Conservation (phyloP, 257 asterid genomes). For the Capsicum pubescens region DNA sequence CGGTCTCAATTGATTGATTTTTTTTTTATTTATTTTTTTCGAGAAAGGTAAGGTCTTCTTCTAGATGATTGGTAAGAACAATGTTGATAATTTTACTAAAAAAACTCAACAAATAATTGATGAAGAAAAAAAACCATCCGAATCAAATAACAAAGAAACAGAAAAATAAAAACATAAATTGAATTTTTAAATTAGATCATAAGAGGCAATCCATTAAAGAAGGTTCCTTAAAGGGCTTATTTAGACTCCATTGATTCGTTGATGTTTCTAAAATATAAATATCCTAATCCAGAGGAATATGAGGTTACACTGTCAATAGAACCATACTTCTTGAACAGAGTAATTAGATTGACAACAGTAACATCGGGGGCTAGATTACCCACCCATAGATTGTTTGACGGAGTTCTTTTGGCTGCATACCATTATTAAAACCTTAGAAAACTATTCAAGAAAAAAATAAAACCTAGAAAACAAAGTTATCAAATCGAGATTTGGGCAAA, state of each 20-base stretch:
- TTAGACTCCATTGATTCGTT: constrained; percentile 74
- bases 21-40: neutral
- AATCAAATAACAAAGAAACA: constrained; percentile 14
- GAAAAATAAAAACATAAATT: constrained; percentile 63
- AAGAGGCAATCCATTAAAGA: constrained; percentile 59
- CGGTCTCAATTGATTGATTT: neutral
- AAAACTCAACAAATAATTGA: neutral
- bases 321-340: constrained; percentile 63
- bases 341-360: constrained; percentile 58
- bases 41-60: neutral
- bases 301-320: constrained; percentile 64
- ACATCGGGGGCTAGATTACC: constrained; percentile 73
- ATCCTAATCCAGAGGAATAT: constrained; percentile 70
- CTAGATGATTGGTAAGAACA: neutral
- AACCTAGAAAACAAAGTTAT: neutral
- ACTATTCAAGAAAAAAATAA: neutral
- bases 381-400: constrained; percentile 82
- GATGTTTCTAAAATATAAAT: constrained; percentile 57
- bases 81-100: neutral
- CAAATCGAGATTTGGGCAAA: too few relatives aligned
- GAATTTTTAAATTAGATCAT: constrained; percentile 86
- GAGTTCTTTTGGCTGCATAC: constrained; percentile 53
- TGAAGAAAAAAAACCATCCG: constrained; percentile 20
- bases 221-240: constrained; percentile 64
- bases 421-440: constrained; percentile 18